These are phyloP conservation scores for Monilinia laxa DNA, from an alignment of 2,329 filamentous ascomycete species.

Conservation along the genomic window DNA sequence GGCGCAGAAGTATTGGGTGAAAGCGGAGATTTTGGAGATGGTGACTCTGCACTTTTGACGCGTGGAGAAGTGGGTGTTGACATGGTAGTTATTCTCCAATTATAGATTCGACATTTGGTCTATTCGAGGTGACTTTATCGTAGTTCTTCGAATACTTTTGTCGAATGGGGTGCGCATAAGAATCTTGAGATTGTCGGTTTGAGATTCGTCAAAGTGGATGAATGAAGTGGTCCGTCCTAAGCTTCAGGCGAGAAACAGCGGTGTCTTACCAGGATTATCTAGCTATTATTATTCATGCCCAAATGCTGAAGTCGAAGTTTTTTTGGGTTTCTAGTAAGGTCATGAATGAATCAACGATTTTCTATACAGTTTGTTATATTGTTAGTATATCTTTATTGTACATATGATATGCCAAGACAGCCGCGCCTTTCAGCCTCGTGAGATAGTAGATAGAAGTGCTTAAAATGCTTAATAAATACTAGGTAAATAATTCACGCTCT, in stretches of 20 bases:
- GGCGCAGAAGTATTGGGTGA: constrained; percentile 30
- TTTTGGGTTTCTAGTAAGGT: not conserved
- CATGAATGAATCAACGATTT: not conserved
- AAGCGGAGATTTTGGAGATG: constrained; percentile 29
- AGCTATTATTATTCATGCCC: constrained; percentile 15
- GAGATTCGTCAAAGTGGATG: constrained; percentile 22
- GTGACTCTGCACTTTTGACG: constrained; percentile 21
- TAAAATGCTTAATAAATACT: not conserved
- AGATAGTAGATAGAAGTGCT: not conserved
- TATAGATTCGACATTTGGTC: constrained; percentile 7
- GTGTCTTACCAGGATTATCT: constrained; percentile 19
- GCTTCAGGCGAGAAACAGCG: constrained; percentile 23
- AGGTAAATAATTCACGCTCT: not conserved
- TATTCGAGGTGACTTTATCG: not conserved
- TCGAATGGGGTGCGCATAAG: constrained; percentile 11
- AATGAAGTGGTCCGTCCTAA: constrained; percentile 18
- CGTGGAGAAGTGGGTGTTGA: constrained; percentile 22
- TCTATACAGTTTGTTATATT: constrained; percentile 2
- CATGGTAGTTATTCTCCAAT: constrained; percentile 10
- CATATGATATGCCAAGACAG: constrained; percentile 7
- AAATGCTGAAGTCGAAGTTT: constrained; percentile 1
- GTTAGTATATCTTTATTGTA: constrained; percentile 12
- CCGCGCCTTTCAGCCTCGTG: constrained; percentile 12
- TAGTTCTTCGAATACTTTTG: constrained; percentile 12
- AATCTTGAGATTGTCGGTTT: constrained; percentile 13